Evolutionary conservation across 345 rosid species (phyloP), one percentile per base, ranked within the genome.

Genomic region (Aquilaria malaccensis): DNA sequence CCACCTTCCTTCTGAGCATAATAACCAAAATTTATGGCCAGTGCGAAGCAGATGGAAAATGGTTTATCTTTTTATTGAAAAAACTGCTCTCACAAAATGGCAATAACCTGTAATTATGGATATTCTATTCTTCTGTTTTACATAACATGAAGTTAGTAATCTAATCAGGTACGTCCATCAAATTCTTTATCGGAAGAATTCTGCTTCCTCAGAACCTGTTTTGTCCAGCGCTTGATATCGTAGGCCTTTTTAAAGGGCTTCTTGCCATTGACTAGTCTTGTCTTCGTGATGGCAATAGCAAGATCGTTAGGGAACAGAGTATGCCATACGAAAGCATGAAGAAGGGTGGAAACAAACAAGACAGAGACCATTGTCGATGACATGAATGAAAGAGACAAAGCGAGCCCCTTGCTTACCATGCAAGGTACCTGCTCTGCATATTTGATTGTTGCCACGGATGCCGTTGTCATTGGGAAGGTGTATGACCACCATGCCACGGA

Each of bases 401-500:
- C 96, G 43, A 90, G 86, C 55, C 75, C 81, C 63, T 80, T 73
- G 86, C 83, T 94, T 9, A 72, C 11, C 47, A 65, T 31, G 13
- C 72, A 77, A 57, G 97, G 99, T 50, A 79, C 95, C 3, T 86
- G 81, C 78, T 90, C 93, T 31, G 96, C 92, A 60, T 86, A 88
- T 79, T 88, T 90, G 63, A 94, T 83, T 0, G 93, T 86, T 9
- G 99, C 96, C 64, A 94, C 92, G 14, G 97, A 84, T 33, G 75
- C 91, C 0, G 96, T 88, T 48, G 96, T 90, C 99, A 94, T 94
- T 2, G 96, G 97, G 51, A 94, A 89, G 50, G 97, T 94, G 70
- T 94, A 94, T 6, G 99, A 84, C 97, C 97, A 93, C 97, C 97
- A 89, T 13, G 97, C 95, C 58, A 89, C 89, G 0, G 97, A 94